These are phyloP conservation scores for Trichocladium uniseriatum DNA, from an alignment of 495 filamentous ascomycete genomes.

Conservation along the genomic window DNA sequence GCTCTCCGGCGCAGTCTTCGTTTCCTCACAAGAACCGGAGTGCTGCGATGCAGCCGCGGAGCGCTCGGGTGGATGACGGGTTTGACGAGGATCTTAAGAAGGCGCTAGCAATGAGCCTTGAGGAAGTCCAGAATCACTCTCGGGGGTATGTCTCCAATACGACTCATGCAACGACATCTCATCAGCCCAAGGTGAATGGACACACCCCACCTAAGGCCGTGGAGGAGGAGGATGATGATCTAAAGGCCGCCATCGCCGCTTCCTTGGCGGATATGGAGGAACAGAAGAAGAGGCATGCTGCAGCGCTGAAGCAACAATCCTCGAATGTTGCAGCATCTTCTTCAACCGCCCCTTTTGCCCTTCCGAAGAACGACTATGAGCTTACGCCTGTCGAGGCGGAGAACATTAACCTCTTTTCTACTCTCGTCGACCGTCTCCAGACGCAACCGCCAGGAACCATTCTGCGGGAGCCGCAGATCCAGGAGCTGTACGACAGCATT, in stretches of 20 bases:
- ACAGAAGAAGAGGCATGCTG: conserved; percentile 85
- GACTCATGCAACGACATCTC: conserved; percentile 23
- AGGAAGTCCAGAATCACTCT: conserved; percentile 68
- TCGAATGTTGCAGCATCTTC: conserved; percentile 31
- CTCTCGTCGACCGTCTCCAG: conserved; percentile 87
- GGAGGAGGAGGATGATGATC: conserved; percentile 83
- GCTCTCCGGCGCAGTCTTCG: conserved; percentile 26
- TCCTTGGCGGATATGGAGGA: conserved; percentile 97
- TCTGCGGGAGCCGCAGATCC: conserved; percentile 89
- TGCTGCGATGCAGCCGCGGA: conserved; percentile 75
- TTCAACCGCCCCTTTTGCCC: conserved; percentile 34
- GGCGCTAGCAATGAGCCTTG: conserved; percentile 90
- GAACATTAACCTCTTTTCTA: conserved; percentile 94
- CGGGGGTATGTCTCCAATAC: conserved; percentile 35
- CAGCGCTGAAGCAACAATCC: conserved; percentile 65
- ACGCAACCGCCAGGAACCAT: conserved; percentile 95
- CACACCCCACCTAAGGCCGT: conserved; percentile 36
- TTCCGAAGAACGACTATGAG: conserved; percentile 87
- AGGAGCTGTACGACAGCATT: conserved; percentile 96
- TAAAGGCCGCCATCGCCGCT: conserved; percentile 93
- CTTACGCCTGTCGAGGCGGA: conserved; percentile 89
- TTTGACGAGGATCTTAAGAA: conserved; percentile 93
- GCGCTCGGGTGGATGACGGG: conserved; percentile 67
- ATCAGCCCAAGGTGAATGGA: conserved; percentile 33
- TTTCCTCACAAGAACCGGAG: conserved; percentile 30